phyloP scores from a whole-genome alignment of 768 basidiomycete species.

The Suillus placidus region DNA sequence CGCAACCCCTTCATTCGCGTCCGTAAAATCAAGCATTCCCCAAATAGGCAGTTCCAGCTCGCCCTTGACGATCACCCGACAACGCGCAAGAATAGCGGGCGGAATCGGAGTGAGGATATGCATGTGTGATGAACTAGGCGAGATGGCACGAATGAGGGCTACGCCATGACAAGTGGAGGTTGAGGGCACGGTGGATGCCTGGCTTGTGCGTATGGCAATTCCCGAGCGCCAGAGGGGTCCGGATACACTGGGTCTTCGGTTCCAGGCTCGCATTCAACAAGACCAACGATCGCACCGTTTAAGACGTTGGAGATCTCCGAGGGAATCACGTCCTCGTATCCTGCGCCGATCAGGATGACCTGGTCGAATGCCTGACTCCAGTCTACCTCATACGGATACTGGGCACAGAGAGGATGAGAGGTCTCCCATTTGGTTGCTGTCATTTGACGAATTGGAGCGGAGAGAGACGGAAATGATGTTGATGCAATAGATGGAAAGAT shows the following conservation, averaged over 20 bases:
- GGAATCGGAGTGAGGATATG: slow-evolving; percentile 86
- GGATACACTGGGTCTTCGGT: slow-evolving; percentile 1
- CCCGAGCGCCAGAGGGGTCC: slow-evolving; percentile 3
- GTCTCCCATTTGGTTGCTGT: slow-evolving; percentile 66
- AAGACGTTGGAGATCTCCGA: slow-evolving; percentile 72
- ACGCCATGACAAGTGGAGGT: slow-evolving; percentile 73
- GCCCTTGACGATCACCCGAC: slow-evolving; percentile 72
- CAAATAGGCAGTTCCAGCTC: slow-evolving; percentile 87
- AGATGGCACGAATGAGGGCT: slow-evolving; percentile 67
- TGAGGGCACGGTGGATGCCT: slow-evolving; percentile 51
- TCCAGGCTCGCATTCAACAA: slow-evolving; percentile 53
- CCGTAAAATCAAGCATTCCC: slow-evolving; percentile 80
- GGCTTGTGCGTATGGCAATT: slow-evolving; percentile 62
- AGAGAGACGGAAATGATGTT: slow-evolving; percentile 15
- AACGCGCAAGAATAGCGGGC: slow-evolving; percentile 42
- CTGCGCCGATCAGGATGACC: slow-evolving; percentile 71
- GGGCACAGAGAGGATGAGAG: slow-evolving; percentile 63
- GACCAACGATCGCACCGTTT: slow-evolving; percentile 79
- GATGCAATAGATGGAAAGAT: slow-evolving; percentile 32
- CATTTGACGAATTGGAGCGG: slow-evolving; percentile 34
- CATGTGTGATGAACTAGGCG: slow-evolving; percentile 41
- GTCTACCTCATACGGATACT: slow-evolving; percentile 73
- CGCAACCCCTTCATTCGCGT: slow-evolving; percentile 46
- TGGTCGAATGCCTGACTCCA: slow-evolving; percentile 57
- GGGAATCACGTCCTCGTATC: slow-evolving; percentile 75